A percentile compares a stretch with the other conserved stretches of the same genome.
These are phyloP conservation scores for Neonectria neomacrospora DNA, from an alignment of 2,329 filamentous ascomycete genomes.

Conservation along the genomic window DNA sequence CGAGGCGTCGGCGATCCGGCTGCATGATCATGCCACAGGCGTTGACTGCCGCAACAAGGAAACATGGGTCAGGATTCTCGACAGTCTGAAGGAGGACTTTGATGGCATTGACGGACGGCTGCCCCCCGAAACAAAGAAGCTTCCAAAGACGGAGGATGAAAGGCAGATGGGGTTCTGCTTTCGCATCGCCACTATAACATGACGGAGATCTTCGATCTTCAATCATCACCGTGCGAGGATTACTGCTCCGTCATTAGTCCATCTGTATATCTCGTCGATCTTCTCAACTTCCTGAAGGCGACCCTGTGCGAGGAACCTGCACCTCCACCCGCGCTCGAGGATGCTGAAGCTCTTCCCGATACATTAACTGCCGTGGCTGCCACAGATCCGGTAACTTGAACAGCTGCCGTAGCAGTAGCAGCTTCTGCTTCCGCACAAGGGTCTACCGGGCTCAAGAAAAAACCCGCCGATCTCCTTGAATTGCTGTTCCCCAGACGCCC, in stretches of 20 bases:
- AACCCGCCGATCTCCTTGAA: no score
- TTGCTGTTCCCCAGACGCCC: no score
- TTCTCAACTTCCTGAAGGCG: neutral
- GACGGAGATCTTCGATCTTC: neutral
- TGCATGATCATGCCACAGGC: neutral
- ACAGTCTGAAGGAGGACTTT: neutral
- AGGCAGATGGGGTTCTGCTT: no score
- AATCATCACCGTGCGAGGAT: neutral
- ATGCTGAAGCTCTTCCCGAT: no score
- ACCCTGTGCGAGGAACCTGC: no score
- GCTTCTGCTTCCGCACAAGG: no score
- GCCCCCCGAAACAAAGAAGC: neutral
- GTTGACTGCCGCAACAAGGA: neutral
- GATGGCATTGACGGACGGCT: neutral
- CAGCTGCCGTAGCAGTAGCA: no score
- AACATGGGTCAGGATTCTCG: neutral
- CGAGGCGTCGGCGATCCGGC: neutral
- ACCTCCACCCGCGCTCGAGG: no score
- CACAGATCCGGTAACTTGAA: no score
- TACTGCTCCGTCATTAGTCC: neutral
- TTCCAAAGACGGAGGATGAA: neutral
- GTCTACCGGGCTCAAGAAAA: no score
- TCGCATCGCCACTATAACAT: no score
- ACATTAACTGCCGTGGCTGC: no score
- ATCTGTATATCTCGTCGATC: neutral